Base-by-base conservation (phyloP, 2,329 filamentous ascomycete species). In the Emmonsiellopsis sp. region DNA sequence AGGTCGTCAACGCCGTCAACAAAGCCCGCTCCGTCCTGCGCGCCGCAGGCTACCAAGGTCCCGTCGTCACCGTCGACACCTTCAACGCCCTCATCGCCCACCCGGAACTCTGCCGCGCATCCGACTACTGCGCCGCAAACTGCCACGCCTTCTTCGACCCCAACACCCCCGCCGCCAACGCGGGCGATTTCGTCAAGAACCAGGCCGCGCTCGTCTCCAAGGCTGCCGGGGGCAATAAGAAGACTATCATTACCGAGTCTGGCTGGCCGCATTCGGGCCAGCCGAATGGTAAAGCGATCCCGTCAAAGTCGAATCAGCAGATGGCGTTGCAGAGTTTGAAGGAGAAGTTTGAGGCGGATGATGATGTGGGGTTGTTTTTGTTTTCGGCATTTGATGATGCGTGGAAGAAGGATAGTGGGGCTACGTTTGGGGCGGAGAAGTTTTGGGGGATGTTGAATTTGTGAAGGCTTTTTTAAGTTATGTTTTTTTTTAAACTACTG, bases 111-210 rank as follows among this genome's bases (percentile, higher is more conserved):
- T 94, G 89, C 71, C 68, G 82, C 30, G 77, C 75, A 45, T 87
- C 86, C 1, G 89, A 94, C 64, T 88, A 87, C 72, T 89, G 85
- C 63, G 86, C 88, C 13, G 80, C 86, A 66, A 95, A 95, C 70
- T 81, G 83, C 59, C 89, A 95, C 69, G 81, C 89, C 10, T 95
- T 90, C 78, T 95, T 93, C 68, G 86, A 94, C 61, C 70, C 76
- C 3, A 80, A 79, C 46, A 79, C 80, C 1, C 79, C 88, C 1
- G 45, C 53, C 30, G 69, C 73, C 0, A 69, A 80, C 34, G 83
- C 89, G 2, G 89, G 89, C 3, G 61, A 67, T 0, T 95, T 89
- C 68, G 79, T 90, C 40, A 68, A 75, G 40, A 73, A 75, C 30
- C 82, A 84, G 58, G 78, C 74, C 6, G 64, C 73, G 31, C 66